These are phyloP conservation scores for Meyerozyma smithsonii DNA, from an alignment of 1,139 yeast species.

Conservation along the genomic window DNA sequence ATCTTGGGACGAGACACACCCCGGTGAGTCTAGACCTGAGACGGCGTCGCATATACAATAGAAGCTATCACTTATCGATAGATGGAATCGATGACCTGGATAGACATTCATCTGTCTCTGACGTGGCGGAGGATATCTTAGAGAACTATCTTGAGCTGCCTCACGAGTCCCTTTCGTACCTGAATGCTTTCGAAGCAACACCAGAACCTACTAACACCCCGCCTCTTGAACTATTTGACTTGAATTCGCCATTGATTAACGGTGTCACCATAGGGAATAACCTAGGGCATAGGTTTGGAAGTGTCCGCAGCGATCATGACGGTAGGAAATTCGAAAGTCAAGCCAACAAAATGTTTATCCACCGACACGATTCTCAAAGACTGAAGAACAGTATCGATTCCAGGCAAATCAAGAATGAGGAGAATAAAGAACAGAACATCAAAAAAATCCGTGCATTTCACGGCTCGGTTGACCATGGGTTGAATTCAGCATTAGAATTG, in stretches of 20 bases:
- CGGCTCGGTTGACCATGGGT: slow-evolving; percentile 28
- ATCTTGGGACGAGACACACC: background rate
- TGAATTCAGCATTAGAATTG: slow-evolving; percentile 14
- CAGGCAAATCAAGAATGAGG: background rate
- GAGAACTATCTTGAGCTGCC: slow-evolving; percentile 33
- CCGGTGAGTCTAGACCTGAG: background rate
- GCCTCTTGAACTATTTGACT: slow-evolving; percentile 23
- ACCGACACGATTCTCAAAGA: slow-evolving; percentile 8
- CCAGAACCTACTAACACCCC: slow-evolving; percentile 1
- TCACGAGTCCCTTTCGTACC: slow-evolving; percentile 8
- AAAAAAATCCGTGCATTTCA: slow-evolving; percentile 17
- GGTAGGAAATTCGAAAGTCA: slow-evolving; percentile 4
- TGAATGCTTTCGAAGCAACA: background rate
- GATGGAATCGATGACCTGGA: slow-evolving; percentile 1
- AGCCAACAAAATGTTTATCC: slow-evolving; percentile 17
- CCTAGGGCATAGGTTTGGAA: slow-evolving; percentile 17
- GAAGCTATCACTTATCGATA: background rate
- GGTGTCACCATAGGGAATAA: slow-evolving; percentile 34
- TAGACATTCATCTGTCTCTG: slow-evolving; percentile 6
- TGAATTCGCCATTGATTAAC: slow-evolving; percentile 33
- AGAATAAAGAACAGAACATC: background rate
- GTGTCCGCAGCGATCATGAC: slow-evolving; percentile 4
- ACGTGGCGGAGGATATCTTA: slow-evolving; percentile 24
- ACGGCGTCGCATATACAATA: background rate
- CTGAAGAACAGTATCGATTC: background rate